phyloP scores from a whole-genome alignment of 306 rosid species.

The Rubus idaeus region DNA sequence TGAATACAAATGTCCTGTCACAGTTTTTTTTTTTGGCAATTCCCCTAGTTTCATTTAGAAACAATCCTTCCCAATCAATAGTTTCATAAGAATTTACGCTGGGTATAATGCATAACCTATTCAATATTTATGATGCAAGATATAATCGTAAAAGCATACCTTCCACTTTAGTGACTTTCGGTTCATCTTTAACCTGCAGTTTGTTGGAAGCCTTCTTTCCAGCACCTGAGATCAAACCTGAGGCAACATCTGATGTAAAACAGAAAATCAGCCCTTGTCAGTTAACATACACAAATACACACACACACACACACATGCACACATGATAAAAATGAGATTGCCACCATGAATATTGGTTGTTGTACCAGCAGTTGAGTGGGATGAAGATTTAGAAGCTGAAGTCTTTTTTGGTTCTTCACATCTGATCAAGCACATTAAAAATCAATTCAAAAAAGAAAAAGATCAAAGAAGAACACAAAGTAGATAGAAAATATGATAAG shows the following conservation, averaged over 20 bases:
- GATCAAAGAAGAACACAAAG: conserved; percentile 19
- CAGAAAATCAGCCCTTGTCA: conserved; percentile 2
- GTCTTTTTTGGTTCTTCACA: conserved; percentile 54
- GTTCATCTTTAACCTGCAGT: conserved; percentile 44
- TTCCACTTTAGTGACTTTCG: conserved; percentile 51
- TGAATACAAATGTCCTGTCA: no score
- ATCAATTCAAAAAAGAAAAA: not conserved
- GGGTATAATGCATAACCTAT: not conserved
- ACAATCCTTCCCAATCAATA: not conserved
- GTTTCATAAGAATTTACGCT: not conserved
- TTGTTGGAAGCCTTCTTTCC: conserved; percentile 51
- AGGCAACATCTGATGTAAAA: conserved; percentile 23
- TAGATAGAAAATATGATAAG: conserved; percentile 21
- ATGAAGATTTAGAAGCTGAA: conserved; percentile 37
- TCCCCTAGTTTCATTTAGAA: not conserved
- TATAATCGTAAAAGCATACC: conserved; percentile 48
- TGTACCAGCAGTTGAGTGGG: conserved; percentile 61
- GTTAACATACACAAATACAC: not conserved
- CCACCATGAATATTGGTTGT: conserved; percentile 10
- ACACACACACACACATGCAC: not conserved
- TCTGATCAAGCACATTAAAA: conserved; percentile 37
- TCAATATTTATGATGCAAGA: not conserved
- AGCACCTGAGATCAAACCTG: conserved; percentile 41
- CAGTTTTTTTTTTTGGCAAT: not conserved
- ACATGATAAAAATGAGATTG: not conserved